phyloP scores from a whole-genome alignment of 208 protist genomes.

The Acanthamoeba triangularis region DNA sequence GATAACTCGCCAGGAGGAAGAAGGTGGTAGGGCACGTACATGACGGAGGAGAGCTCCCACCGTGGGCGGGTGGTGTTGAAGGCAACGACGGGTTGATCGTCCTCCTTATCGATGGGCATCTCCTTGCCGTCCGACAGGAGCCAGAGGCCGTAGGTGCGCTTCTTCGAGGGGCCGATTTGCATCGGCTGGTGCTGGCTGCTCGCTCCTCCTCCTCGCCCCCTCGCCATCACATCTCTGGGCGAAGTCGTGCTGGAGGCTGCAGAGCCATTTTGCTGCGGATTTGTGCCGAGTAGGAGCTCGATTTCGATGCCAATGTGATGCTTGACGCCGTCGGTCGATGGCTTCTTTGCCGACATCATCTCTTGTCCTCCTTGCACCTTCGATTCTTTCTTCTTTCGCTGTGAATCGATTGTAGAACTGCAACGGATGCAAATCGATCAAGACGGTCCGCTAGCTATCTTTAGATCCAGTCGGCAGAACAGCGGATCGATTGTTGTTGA shows the following conservation, averaged over 20 bases:
- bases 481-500: too few species aligned
- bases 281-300: background rate
- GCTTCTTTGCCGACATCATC: background rate
- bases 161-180: background rate
- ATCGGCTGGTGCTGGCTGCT: background rate
- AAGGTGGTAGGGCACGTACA: too few species aligned
- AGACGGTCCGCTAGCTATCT: too few species aligned
- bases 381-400: too few species aligned
- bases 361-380: too few species aligned
- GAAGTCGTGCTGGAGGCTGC: too few species aligned
- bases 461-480: too few species aligned
- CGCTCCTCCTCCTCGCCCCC: background rate
- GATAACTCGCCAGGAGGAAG: background rate
- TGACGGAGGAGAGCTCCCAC: background rate
- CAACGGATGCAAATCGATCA: too few species aligned
- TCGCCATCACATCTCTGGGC: too few species aligned
- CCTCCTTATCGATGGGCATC: slow-evolving; percentile 12
- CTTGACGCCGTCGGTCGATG: background rate
- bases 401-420: too few species aligned
- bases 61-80: slow-evolving; percentile 13
- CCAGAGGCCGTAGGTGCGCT: slow-evolving; percentile 5
- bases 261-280: background rate
- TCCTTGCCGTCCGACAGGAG: slow-evolving; percentile 4
- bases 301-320: slow-evolving; percentile 5
- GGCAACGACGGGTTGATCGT: background rate